A percentile compares a stretch with the other conserved stretches of the same genome.
Conservation (phyloP, 1,284 basidiomycete species). For the Irpex sp. region DNA sequence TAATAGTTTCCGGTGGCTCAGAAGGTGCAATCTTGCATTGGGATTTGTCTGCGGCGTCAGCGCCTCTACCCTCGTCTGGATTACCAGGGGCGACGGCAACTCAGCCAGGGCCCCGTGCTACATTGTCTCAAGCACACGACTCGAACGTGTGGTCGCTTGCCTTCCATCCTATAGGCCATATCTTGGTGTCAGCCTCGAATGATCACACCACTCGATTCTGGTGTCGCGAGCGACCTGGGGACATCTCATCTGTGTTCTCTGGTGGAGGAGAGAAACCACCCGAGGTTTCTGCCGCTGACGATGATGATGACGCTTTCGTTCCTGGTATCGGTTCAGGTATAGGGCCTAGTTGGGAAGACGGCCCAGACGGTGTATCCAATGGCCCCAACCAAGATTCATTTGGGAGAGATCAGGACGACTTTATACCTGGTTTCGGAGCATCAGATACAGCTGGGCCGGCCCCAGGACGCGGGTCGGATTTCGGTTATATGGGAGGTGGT, state of each 20-base stretch:
- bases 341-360: conserved; percentile 16
- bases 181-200: conserved; percentile 90
- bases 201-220: conserved; percentile 99
- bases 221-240: conserved; percentile 84
- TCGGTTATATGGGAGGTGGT: conserved; percentile 25
- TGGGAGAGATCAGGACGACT: conserved; percentile 20
- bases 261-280: conserved; percentile 79
- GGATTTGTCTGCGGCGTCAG: conserved; percentile 60
- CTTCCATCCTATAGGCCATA: conserved; percentile 94
- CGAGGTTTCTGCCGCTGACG: conserved; percentile 49
- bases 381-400: conserved; percentile 4
- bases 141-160: conserved; percentile 95
- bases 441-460: conserved; percentile 7
- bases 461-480: conserved; percentile 6
- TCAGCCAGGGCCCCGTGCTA: conserved; percentile 74
- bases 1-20: conserved; percentile 91
- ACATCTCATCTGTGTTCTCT: conserved; percentile 64
- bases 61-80: conserved; percentile 28
- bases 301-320: conserved; percentile 64
- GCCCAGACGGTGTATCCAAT: neutral
- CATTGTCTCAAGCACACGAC: conserved; percentile 91
- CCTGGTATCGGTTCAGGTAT: conserved; percentile 40
- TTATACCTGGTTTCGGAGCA: conserved; percentile 25
- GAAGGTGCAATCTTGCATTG: conserved; percentile 93
- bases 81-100: conserved; percentile 44